Conservation (phyloP, 2,329 filamentous ascomycete species). For the Lachnellula cervina region DNA sequence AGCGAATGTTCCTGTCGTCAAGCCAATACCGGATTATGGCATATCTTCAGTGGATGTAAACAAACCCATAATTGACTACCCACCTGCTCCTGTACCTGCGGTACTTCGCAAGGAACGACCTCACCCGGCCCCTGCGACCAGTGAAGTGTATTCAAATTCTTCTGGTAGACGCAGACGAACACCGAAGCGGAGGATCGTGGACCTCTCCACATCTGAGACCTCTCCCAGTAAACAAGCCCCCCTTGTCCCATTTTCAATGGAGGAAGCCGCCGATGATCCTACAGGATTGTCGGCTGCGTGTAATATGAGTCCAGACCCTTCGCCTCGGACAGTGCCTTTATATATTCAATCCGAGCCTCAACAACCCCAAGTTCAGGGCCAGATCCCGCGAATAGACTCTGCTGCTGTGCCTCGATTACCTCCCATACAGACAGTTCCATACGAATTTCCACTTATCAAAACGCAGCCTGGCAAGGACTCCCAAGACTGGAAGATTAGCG, state of each 20-base stretch:
- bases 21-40: slow-evolving; percentile 56
- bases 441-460: slow-evolving; percentile 22
- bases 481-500: slow-evolving; percentile 61
- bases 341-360: slow-evolving; percentile 28
- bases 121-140: slow-evolving; percentile 47
- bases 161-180: slow-evolving; percentile 54
- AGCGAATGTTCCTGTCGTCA: slow-evolving; percentile 72
- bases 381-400: slow-evolving; percentile 27
- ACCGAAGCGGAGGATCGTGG: slow-evolving; percentile 60
- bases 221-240: slow-evolving; percentile 23
- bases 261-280: slow-evolving; percentile 16
- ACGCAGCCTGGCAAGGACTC: slow-evolving; percentile 25
- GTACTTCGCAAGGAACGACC: slow-evolving; percentile 56
- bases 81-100: slow-evolving; percentile 42
- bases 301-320: slow-evolving; percentile 29
- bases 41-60: slow-evolving; percentile 60
- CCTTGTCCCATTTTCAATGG: slow-evolving; percentile 18
- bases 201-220: slow-evolving; percentile 48
- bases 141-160: slow-evolving; percentile 54
- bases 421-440: slow-evolving; percentile 25
- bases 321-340: slow-evolving; percentile 25
- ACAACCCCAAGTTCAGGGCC: slow-evolving; percentile 20
- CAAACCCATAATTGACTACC: slow-evolving; percentile 59
- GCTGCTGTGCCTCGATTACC: slow-evolving; percentile 25
- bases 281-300: slow-evolving; percentile 26